These are phyloP conservation scores for Cadophora malorum DNA, from an alignment of 2,329 filamentous ascomycete species.

Conservation along the genomic window DNA sequence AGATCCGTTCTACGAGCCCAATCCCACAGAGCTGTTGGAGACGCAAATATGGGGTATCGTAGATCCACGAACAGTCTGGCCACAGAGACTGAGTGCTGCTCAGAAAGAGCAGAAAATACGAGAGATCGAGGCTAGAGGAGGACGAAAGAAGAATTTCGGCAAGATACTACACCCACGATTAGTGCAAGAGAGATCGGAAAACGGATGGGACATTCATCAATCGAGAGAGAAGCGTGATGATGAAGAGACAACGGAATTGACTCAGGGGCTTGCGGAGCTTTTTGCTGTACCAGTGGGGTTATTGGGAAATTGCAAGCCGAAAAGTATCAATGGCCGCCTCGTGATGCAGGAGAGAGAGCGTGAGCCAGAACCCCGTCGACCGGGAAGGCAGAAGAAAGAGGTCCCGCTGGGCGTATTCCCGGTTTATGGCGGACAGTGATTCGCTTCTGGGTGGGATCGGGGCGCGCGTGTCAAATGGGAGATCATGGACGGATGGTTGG, in stretches of 20 bases:
- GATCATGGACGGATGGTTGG: neutral
- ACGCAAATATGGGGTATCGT: conserved; percentile 52
- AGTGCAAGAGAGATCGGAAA: conserved; percentile 31
- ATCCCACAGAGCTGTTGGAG: conserved; percentile 23
- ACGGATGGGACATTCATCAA: conserved; percentile 38
- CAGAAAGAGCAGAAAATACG: conserved; percentile 56
- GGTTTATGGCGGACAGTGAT: conserved; percentile 22
- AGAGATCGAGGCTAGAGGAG: conserved; percentile 57
- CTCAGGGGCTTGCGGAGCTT: conserved; percentile 27
- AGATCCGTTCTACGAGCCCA: conserved; percentile 10
- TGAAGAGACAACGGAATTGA: conserved; percentile 21
- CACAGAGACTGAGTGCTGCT: conserved; percentile 50
- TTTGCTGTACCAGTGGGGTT: conserved; percentile 24
- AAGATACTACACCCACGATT: conserved; percentile 33
- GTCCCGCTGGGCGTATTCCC: conserved; percentile 3
- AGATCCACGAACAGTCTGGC: conserved; percentile 59
- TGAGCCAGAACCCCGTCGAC: conserved; percentile 25
- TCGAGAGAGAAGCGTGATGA: conserved; percentile 25
- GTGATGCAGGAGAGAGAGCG: conserved; percentile 31
- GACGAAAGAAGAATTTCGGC: conserved; percentile 59
- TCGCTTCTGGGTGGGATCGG: no score
- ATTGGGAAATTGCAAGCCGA: conserved; percentile 25
- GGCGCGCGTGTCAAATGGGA: neutral
- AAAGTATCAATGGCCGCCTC: conserved; percentile 23
- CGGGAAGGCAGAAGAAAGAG: conserved; percentile 32